Base-by-base conservation (phyloP, 768 basidiomycete genomes). In the Paxillus involutus region DNA sequence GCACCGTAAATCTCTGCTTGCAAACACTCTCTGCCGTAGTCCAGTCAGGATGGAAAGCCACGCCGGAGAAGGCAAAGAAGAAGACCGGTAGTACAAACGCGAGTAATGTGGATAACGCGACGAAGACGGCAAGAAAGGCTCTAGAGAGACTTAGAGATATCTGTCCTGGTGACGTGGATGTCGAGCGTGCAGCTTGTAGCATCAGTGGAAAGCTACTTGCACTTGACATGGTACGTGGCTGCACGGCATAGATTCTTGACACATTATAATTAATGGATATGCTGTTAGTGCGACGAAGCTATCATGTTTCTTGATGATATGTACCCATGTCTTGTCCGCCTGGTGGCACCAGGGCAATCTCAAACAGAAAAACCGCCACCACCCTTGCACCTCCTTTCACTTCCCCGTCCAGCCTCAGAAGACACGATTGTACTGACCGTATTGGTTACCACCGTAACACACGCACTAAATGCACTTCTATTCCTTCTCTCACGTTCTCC, bases 121-220 rank as follows among this genome's bases (percentile, higher is more conserved):
- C 51, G 16, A 52, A 32, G 32, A 36, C 75, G 16, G 81, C 80
- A 0, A 64, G 73, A 14, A 74, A 72, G 47, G 75, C 80, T 48
- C 65, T 92, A 8, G 54, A 53, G 1, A 59, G 67, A 3, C 70
- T 92, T 41, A 73, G 89, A 47, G 63, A 62, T 32, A 48, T 80
- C 17, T 71, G 68, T 43, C 71, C 78, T 0, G 74, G 72, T 3
- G 79, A 80, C 58, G 14, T 88, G 9, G 85, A 91, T 58, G 77
- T 91, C 6, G 91, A 93, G 69, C 77, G 85, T 36, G 89, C 88
- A 2, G 90, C 86, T 1, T 77, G 78, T 47, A 85, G 84, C 53
- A 70, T 91, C 5, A 63, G 84, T 6, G 86, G 81, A 8, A 91
- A 90, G 66, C 68, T 92, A 2, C 74, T 90, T 24, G 61, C 77